These are phyloP conservation scores for Isatis lusitanica DNA, from an alignment of 441 rosid genomes.

Conservation along the genomic window DNA sequence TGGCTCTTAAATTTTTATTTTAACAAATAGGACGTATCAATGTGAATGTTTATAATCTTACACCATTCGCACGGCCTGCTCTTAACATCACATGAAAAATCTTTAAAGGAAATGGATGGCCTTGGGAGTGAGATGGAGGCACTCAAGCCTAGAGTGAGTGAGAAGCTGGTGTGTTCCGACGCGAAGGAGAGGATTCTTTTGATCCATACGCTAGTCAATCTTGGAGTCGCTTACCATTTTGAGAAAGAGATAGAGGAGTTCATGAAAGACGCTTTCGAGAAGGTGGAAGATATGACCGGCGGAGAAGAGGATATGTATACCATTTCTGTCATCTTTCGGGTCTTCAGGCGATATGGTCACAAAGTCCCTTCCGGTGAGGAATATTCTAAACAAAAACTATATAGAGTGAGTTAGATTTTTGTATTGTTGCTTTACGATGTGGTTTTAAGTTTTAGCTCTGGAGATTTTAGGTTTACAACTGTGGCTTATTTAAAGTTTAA, in stretches of 20 bases:
- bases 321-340: background rate
- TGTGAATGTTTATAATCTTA: too few species aligned
- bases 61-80: too few species aligned
- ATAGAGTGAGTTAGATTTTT: background rate
- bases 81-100: background rate
- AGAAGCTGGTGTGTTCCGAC: background rate
- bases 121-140: background rate
- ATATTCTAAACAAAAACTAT: background rate
- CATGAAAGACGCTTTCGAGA: background rate
- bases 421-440: too few species aligned
- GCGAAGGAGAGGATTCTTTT: background rate
- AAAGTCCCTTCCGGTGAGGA: background rate
- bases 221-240: slow-evolving; percentile 3
- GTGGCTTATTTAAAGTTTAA: too few species aligned
- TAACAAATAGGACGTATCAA: background rate
- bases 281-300: background rate
- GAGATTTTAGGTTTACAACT: too few species aligned
- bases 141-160: slow-evolving; percentile 1
- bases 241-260: background rate
- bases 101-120: background rate
- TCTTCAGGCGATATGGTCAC: slow-evolving; percentile 5
- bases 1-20: background rate
- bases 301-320: background rate
- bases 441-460: too few species aligned
- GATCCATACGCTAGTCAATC: background rate